Percentiles rank a stretch among this genome's conserved stretches.
These are phyloP conservation scores for Globisporangium spinosum DNA, from an alignment of 352 stramenopile species.

Conservation along the genomic window DNA sequence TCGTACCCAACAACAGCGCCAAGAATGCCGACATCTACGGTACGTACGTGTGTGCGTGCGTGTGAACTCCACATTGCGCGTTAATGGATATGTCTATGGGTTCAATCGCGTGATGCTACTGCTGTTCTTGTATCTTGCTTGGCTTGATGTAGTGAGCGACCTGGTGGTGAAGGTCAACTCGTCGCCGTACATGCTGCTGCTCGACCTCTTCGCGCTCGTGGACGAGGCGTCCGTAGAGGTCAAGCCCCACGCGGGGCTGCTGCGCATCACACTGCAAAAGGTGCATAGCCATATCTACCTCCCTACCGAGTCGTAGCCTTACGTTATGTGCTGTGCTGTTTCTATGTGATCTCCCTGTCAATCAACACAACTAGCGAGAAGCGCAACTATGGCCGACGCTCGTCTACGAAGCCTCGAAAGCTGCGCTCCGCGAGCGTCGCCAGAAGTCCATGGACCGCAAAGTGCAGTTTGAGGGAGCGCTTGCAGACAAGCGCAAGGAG, in stretches of 20 bases:
- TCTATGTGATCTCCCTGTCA: neutral
- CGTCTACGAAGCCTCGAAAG: slow-evolving; percentile 33
- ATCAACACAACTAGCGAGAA: neutral
- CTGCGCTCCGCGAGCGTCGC: slow-evolving; percentile 34
- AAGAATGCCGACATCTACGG: slow-evolving; percentile 68
- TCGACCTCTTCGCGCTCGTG: slow-evolving; percentile 60
- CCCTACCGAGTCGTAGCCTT: no score
- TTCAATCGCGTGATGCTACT: neutral
- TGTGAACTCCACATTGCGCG: neutral
- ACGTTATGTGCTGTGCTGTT: no score
- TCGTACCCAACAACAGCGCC: slow-evolving; percentile 42
- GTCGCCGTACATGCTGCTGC: slow-evolving; percentile 64
- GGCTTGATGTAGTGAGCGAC: slow-evolving; percentile 50
- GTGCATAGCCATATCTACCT: neutral
- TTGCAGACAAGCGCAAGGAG: slow-evolving; percentile 50
- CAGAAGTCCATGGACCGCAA: slow-evolving; percentile 66
- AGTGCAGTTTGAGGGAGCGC: slow-evolving; percentile 30
- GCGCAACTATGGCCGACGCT: slow-evolving; percentile 43
- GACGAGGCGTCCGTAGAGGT: slow-evolving; percentile 48
- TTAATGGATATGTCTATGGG: neutral
- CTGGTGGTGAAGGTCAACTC: slow-evolving; percentile 80
- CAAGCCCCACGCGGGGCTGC: slow-evolving; percentile 37
- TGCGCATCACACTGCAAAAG: slow-evolving; percentile 54
- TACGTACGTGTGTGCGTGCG: slow-evolving; percentile 18
- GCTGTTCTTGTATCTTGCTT: neutral